Percentiles rank a stretch among this genome's conserved stretches.
These are phyloP conservation scores for Colletotrichum siamense DNA, from an alignment of 2,329 filamentous ascomycete genomes.

Conservation along the genomic window DNA sequence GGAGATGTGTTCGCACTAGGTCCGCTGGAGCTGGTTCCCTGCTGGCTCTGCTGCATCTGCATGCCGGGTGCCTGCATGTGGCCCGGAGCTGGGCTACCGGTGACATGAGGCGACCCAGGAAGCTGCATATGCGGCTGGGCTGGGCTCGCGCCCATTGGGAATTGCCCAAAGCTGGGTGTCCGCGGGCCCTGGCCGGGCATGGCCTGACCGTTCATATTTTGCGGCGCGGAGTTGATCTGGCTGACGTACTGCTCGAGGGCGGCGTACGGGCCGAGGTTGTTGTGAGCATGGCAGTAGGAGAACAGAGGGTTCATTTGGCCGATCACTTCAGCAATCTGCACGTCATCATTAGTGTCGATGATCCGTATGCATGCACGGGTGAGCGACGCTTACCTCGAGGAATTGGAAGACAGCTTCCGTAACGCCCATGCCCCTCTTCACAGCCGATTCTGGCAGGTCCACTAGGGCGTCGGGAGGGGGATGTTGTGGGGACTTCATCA, in stretches of 20 bases:
- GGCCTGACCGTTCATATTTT: slow-evolving; percentile 53
- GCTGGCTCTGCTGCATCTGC: slow-evolving; percentile 72
- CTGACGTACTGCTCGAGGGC: slow-evolving; percentile 67
- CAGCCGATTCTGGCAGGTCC: slow-evolving; percentile 62
- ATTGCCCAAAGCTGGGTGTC: slow-evolving; percentile 62
- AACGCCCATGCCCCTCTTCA: slow-evolving; percentile 63
- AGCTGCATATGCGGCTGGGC: slow-evolving; percentile 65
- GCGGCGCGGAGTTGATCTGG: slow-evolving; percentile 46
- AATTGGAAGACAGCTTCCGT: slow-evolving; percentile 68
- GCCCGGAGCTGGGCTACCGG: slow-evolving; percentile 65
- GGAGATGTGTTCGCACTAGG: slow-evolving; percentile 73
- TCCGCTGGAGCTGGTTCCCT: slow-evolving; percentile 69
- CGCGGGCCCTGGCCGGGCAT: slow-evolving; percentile 52
- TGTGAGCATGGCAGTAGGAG: slow-evolving; percentile 59
- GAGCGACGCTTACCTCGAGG: slow-evolving; percentile 57
- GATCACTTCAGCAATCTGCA: slow-evolving; percentile 68
- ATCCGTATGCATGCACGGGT: background rate
- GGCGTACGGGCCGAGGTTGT: slow-evolving; percentile 58
- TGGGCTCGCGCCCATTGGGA: slow-evolving; percentile 65
- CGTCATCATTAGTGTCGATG: slow-evolving; percentile 28
- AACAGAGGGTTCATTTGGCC: slow-evolving; percentile 72
- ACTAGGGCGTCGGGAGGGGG: slow-evolving; percentile 63
- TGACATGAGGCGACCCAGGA: slow-evolving; percentile 64
- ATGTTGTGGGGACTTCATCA: slow-evolving; percentile 63
- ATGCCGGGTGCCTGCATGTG: slow-evolving; percentile 70